phyloP scores from a whole-genome alignment of 805 yeast species.

The Blastobotrys americana region DNA sequence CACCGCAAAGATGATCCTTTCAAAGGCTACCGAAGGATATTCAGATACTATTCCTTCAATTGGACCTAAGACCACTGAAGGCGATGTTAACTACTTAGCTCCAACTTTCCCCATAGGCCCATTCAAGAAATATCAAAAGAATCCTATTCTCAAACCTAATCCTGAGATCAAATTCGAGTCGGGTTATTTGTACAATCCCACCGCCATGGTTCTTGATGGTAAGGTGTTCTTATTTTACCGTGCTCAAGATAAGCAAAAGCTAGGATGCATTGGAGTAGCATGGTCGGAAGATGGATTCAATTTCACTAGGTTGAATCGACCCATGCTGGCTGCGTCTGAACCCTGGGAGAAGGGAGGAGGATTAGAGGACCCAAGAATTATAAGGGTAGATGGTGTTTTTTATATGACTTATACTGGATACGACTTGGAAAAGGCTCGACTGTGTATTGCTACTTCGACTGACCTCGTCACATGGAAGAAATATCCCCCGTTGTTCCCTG shows the following conservation, averaged over 20 bases:
- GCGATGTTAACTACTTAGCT: slow-evolving; percentile 1
- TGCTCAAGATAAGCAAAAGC: slow-evolving; percentile 5
- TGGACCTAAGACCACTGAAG: background rate
- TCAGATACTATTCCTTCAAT: slow-evolving; percentile 2
- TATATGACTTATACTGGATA: slow-evolving; percentile 9
- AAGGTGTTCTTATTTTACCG: slow-evolving; percentile 10
- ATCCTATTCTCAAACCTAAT: slow-evolving; percentile 8
- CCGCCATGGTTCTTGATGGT: slow-evolving; percentile 10
- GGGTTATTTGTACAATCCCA: slow-evolving; percentile 10
- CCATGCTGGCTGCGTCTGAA: slow-evolving; percentile 8
- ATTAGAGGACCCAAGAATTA: slow-evolving; percentile 7
- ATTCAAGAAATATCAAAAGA: slow-evolving; percentile 3
- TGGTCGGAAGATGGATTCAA: slow-evolving; percentile 10
- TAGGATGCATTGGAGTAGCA: slow-evolving; percentile 8
- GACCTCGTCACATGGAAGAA: slow-evolving; percentile 9
- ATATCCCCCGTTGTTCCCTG: slow-evolving; percentile 8
- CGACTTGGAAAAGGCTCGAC: slow-evolving; percentile 10
- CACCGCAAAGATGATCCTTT: too few species aligned
- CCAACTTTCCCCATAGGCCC: slow-evolving; percentile 11
- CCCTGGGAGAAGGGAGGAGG: slow-evolving; percentile 9
- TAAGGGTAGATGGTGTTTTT: slow-evolving; percentile 7
- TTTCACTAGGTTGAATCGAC: slow-evolving; percentile 7
- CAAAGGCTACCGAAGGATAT: too few species aligned
- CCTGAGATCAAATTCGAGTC: slow-evolving; percentile 1
- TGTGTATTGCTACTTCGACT: slow-evolving; percentile 10